phyloP scores from a whole-genome alignment of 208 protist genomes.

The Leishmania tropica region DNA sequence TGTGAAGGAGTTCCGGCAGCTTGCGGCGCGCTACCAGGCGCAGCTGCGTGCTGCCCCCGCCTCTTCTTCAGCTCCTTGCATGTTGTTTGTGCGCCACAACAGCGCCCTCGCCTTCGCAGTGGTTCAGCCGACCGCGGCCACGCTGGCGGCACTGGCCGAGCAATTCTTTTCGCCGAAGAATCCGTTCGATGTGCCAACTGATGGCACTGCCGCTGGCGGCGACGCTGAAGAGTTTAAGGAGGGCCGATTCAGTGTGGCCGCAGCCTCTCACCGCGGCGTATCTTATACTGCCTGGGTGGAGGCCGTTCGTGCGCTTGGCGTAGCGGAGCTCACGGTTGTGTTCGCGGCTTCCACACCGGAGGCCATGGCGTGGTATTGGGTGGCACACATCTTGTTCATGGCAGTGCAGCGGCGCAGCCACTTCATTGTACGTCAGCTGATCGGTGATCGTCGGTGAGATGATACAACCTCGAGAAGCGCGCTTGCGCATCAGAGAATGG shows the following conservation, averaged over 20 bases:
- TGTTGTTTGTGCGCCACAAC: constrained; percentile 36
- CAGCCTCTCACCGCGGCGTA: constrained; percentile 1
- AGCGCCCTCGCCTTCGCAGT: constrained; percentile 31
- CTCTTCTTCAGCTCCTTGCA: constrained; percentile 12
- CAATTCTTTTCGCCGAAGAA: constrained; percentile 41
- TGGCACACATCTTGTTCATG: constrained; percentile 45
- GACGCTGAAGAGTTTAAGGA: background rate
- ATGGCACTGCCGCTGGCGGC: background rate
- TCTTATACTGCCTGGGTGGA: constrained; percentile 18
- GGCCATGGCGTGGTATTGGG: constrained; percentile 57
- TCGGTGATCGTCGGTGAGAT: constrained; percentile 13
- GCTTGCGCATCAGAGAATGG: background rate
- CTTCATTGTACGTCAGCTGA: constrained; percentile 23
- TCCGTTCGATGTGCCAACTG: constrained; percentile 9
- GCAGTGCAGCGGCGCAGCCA: constrained; percentile 24
- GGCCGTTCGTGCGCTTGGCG: constrained; percentile 20
- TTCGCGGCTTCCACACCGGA: constrained; percentile 55
- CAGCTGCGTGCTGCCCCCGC: constrained; percentile 25
- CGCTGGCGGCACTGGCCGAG: constrained; percentile 52
- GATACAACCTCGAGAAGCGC: background rate
- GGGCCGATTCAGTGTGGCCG: background rate
- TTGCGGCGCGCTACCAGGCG: constrained; percentile 17
- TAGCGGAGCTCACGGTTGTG: constrained; percentile 51
- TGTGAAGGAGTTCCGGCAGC: constrained; percentile 15
- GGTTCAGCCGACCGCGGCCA: constrained; percentile 44